Conservation (phyloP, 192 early-diverging fungal genomes). For the Coemansia sp. region DNA sequence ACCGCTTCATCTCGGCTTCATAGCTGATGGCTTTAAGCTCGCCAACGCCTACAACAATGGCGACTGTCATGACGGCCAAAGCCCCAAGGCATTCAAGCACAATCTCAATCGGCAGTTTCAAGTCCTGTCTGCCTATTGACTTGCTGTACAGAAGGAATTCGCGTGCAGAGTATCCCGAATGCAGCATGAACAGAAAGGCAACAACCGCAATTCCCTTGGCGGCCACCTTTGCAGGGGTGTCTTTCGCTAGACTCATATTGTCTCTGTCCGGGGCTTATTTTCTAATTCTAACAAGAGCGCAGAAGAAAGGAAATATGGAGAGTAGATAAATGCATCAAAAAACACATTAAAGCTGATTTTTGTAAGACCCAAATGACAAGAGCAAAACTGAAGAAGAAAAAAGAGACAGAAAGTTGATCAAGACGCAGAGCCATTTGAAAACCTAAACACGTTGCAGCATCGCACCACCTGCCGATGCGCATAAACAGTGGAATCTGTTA, state of each 20-base stretch:
- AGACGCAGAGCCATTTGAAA: too few relatives aligned
- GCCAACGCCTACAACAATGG: constrained; percentile 39
- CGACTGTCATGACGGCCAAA: constrained; percentile 49
- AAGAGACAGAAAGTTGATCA: background rate
- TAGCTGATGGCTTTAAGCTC: constrained; percentile 51
- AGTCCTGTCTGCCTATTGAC: constrained; percentile 45
- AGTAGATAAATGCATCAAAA: background rate
- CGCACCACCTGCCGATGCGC: too few relatives aligned
- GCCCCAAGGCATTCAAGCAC: constrained; percentile 46
- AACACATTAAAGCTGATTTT: background rate
- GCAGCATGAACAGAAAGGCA: constrained; percentile 47
- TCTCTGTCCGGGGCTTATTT: background rate
- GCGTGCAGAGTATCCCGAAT: constrained; percentile 51
- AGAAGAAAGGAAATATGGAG: background rate
- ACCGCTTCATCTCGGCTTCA: constrained; percentile 56
- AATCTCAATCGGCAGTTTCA: constrained; percentile 41
- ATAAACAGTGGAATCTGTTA: too few relatives aligned
- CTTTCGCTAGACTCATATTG: constrained; percentile 10
- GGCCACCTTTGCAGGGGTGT: constrained; percentile 12
- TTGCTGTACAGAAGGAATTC: constrained; percentile 52
- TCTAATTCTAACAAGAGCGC: background rate
- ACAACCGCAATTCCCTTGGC: constrained; percentile 41
- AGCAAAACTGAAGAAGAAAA: background rate
- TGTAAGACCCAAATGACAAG: background rate
- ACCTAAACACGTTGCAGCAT: too few relatives aligned